phyloP scores from a whole-genome alignment of 179 eudicot genomes.

The Beta lomatogona region DNA sequence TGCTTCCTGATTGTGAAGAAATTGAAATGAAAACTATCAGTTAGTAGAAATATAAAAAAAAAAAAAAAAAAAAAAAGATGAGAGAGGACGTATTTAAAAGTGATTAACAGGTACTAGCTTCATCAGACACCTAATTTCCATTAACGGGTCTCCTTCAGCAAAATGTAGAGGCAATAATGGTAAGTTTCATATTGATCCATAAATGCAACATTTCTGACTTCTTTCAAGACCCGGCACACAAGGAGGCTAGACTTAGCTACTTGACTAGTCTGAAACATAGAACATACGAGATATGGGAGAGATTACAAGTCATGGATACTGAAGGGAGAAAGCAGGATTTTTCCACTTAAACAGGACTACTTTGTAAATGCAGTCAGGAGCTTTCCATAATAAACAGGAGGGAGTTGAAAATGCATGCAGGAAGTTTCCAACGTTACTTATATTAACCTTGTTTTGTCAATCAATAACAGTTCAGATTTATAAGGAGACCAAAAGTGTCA shows the following conservation, averaged over 20 bases:
- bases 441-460: neutral
- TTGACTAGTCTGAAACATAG: neutral
- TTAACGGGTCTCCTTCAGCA: neutral
- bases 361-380: too few relatives aligned
- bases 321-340: neutral
- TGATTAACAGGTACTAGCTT: neutral
- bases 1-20: slow-evolving; percentile 48
- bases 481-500: neutral
- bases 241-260: neutral
- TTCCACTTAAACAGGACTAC: too few relatives aligned
- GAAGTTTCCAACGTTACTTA: too few relatives aligned
- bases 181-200: neutral
- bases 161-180: neutral
- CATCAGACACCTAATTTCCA: neutral
- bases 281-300: neutral
- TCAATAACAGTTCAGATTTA: neutral
- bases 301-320: neutral
- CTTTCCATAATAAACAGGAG: too few relatives aligned
- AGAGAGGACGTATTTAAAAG: neutral
- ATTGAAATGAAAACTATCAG: neutral
- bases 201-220: neutral
- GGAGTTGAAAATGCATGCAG: neutral
- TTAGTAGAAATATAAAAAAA: too few relatives aligned
- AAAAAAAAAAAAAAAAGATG: neutral
- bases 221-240: neutral